Evolutionary conservation across 192 early-diverging fungal species (phyloP).

Genomic region (Funneliformis mosseae): DNA sequence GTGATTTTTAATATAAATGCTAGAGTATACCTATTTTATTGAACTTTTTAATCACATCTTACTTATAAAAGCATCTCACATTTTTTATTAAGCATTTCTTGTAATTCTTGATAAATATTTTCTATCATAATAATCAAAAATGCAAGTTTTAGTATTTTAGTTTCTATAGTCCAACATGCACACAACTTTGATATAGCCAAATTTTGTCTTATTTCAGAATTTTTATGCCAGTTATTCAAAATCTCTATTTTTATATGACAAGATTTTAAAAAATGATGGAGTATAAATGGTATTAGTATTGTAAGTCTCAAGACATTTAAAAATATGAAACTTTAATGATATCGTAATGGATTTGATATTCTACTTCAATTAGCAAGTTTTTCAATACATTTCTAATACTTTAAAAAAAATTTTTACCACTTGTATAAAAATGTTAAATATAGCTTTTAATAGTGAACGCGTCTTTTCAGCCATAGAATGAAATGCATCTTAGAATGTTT

Average conservation of each 20-base stretch:
- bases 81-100: no score
- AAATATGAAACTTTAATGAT: slow-evolving; percentile 13
- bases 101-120: not conserved
- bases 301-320: not conserved
- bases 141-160: not conserved
- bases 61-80: no score
- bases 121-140: not conserved
- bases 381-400: no score
- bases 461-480: slow-evolving; percentile 35
- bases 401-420: no score
- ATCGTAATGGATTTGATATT: not conserved
- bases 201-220: not conserved
- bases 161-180: not conserved
- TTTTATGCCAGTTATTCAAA: not conserved
- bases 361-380: not conserved
- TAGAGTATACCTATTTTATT: no score
- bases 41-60: not conserved
- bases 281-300: slow-evolving; percentile 18
- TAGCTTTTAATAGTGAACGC: not conserved
- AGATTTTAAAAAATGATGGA: not conserved
- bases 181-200: no score
- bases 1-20: no score
- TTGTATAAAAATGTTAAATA: not conserved
- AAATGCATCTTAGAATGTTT: not conserved
- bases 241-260: not conserved